These are phyloP conservation scores for Daldinia sp. DNA, from an alignment of 2,329 filamentous ascomycete genomes.

Conservation along the genomic window DNA sequence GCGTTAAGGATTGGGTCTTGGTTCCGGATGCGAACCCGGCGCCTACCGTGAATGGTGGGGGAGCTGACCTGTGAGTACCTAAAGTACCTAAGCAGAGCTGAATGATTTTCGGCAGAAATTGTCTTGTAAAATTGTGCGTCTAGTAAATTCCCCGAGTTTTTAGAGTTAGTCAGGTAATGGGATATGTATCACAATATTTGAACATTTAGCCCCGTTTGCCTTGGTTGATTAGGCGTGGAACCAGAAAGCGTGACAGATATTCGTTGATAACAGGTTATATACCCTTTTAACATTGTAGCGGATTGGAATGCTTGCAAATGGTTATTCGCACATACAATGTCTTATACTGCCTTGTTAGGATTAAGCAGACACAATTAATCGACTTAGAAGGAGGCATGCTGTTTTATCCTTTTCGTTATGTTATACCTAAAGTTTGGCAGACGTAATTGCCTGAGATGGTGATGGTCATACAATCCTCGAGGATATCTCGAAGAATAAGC, in stretches of 20 bases:
- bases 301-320: not conserved
- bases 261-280: no score
- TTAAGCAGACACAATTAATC: not conserved
- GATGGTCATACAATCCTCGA: constrained; percentile 17
- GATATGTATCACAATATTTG: not conserved
- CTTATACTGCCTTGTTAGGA: not conserved
- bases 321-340: not conserved
- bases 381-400: not conserved
- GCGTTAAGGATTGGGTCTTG: constrained; percentile 81
- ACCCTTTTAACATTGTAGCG: no score
- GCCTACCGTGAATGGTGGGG: constrained; percentile 57
- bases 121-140: not conserved
- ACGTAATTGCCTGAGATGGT: not conserved
- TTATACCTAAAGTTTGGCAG: not conserved
- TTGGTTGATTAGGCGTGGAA: not conserved
- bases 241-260: not conserved
- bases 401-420: constrained; percentile 16
- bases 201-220: not conserved
- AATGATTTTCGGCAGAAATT: not conserved
- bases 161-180: not conserved
- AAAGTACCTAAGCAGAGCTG: not conserved
- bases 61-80: constrained; percentile 15
- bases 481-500: constrained; percentile 12
- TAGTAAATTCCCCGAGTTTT: not conserved
- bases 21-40: constrained; percentile 48